Evolutionary conservation across 495 filamentous ascomycete species (phyloP).

Genomic region (Neurospora sp.): DNA sequence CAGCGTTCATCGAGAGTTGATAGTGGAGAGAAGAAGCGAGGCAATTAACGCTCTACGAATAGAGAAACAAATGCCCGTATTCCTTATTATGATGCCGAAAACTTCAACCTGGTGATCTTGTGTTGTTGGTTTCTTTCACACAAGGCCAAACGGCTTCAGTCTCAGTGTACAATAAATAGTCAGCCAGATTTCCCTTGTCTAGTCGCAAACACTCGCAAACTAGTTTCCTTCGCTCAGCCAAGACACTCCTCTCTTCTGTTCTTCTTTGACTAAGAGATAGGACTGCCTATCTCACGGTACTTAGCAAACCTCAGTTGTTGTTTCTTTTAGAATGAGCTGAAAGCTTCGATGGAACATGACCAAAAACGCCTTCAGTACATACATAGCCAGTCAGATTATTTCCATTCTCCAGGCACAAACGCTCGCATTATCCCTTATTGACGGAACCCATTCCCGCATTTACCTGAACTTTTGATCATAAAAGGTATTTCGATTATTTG

Average conservation of each 20-base stretch:
- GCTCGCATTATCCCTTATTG: too few relatives aligned
- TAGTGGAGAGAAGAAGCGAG: neutral
- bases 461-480: neutral
- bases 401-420: too few relatives aligned
- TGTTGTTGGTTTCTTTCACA: neutral
- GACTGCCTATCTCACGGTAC: too few relatives aligned
- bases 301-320: too few relatives aligned
- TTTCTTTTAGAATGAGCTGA: too few relatives aligned
- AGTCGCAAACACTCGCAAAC: neutral
- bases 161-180: neutral
- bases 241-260: neutral
- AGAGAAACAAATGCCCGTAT: too few relatives aligned
- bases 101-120: neutral
- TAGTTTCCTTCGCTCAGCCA: neutral
- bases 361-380: too few relatives aligned
- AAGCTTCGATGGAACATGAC: too few relatives aligned
- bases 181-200: neutral
- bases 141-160: neutral
- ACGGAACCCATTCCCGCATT: too few relatives aligned
- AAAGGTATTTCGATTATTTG: neutral
- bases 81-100: neutral
- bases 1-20: neutral
- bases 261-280: too few relatives aligned
- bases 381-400: too few relatives aligned
- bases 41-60: too few relatives aligned